Percentiles rank a stretch among this genome's conserved stretches.
Evolutionary conservation across 768 basidiomycete species (phyloP).

Genomic region (Lyophyllum atratum): DNA sequence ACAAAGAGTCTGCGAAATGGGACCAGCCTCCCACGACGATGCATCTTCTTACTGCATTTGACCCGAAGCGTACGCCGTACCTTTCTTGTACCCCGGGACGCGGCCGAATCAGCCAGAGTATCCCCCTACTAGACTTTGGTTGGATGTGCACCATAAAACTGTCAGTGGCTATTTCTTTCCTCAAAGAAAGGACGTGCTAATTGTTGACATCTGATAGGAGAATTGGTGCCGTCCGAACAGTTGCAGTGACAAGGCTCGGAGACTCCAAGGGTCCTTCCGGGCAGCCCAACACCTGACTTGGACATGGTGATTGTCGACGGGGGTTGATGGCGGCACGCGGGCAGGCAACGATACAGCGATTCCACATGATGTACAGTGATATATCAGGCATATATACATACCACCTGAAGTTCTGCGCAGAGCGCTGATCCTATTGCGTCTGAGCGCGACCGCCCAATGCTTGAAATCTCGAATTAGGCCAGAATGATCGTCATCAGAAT

Average conservation of each 20-base stretch:
- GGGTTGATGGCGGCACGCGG: not conserved
- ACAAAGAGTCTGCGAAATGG: not conserved
- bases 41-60: conserved; percentile 3
- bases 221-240: not conserved
- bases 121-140: not conserved
- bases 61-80: conserved; percentile 1
- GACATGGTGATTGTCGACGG: not conserved
- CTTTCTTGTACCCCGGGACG: not conserved
- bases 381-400: not conserved
- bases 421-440: too few species aligned
- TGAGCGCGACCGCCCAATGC: too few species aligned
- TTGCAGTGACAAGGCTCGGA: not conserved
- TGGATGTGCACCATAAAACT: conserved; percentile 6
- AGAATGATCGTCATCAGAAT: too few species aligned
- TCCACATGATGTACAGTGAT: too few species aligned
- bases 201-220: not conserved
- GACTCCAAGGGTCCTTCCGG: not conserved
- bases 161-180: not conserved
- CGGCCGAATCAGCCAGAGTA: not conserved
- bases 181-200: not conserved
- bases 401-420: too few species aligned
- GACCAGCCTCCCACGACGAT: conserved; percentile 2
- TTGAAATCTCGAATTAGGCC: too few species aligned
- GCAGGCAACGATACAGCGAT: too few species aligned
- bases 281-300: conserved; percentile 1